Evolutionary conservation across 495 filamentous ascomycete genomes (phyloP).

Genomic region (Penicillium macrosclerotiorum): DNA sequence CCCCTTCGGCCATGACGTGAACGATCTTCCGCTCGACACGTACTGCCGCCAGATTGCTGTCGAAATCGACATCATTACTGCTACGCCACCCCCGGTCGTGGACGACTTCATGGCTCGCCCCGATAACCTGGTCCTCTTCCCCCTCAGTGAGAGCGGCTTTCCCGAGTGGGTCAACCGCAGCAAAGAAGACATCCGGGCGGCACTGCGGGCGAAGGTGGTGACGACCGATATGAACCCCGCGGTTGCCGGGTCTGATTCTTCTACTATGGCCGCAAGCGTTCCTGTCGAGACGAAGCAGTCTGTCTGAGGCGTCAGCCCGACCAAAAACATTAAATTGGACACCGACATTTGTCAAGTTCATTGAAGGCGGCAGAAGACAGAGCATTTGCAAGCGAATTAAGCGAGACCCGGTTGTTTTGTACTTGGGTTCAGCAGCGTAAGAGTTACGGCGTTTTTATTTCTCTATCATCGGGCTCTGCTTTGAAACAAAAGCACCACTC

Average conservation of each 20-base stretch:
- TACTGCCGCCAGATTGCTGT: conserved; percentile 70
- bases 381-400: conserved; percentile 14
- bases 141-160: conserved; percentile 58
- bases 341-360: background rate
- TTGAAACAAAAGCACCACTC: conserved; percentile 5
- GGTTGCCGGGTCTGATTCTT: conserved; percentile 22
- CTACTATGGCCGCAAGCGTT: conserved; percentile 21
- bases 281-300: conserved; percentile 21
- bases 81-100: conserved; percentile 51
- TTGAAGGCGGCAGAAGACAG: background rate
- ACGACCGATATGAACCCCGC: conserved; percentile 12
- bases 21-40: conserved; percentile 76
- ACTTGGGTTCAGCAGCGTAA: conserved; percentile 22
- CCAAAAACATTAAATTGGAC: no score
- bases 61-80: conserved; percentile 73
- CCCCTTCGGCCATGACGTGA: conserved; percentile 84
- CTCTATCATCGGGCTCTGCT: conserved; percentile 8
- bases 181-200: conserved; percentile 57
- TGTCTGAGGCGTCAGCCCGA: conserved; percentile 15
- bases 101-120: conserved; percentile 56
- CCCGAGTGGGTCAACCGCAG: conserved; percentile 59
- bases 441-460: conserved; percentile 30
- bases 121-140: conserved; percentile 67
- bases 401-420: conserved; percentile 19
- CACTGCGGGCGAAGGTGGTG: conserved; percentile 47